Evolutionary conservation across 2,329 filamentous ascomycete genomes (phyloP), one percentile per base, ranked within the genome.

Genomic region (Colletotrichum tropicicola): DNA sequence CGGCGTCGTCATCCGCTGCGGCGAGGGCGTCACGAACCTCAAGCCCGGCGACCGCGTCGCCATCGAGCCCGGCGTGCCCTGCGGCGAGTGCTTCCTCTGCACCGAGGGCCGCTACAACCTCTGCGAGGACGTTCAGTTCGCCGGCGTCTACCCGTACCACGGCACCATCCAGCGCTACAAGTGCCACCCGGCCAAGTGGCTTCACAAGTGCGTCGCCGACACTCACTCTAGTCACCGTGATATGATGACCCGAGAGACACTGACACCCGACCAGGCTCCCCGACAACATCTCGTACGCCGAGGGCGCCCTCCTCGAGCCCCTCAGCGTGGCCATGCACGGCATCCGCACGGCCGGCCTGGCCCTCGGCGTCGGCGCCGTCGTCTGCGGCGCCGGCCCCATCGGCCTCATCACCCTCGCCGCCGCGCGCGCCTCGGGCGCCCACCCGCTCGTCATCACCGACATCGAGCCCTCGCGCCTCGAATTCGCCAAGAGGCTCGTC

Each of bases 61-160:
- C 4, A 77, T 92, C 15, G 89, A 92, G 70, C 88, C 89, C 0
- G 88, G 89, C 19, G 86, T 90, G 1, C 87, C 89, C 0, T 92
- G 90, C 70, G 82, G 81, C 10, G 73, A 78, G 32, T 91, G 89
- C 72, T 88, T 86, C 69, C 79, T 87, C 17, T 91, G 89, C 71
- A 75, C 75, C 52, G 82, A 83, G 25, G 89, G 88, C 3, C 84
- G 87, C 10, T 90, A 89, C 69, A 90, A 90, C 69, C 83, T 90
- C 6, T 91, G 89, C 71, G 83, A 88, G 66, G 82, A 87, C 53
- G 87, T 90, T 4, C 78, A 82, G 48, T 91, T 91, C 69, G 79
- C 86, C 0, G 87, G 87, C 19, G 87, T 89, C 15, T 89, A 87
- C 68, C 88, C 88, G 0, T 82, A 89, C 69, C 76, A 82, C 58